Evolutionary conservation across 2,329 filamentous ascomycete species (phyloP), one percentile per base, ranked within the genome.

Genomic region (Botryotinia narcissicola): DNA sequence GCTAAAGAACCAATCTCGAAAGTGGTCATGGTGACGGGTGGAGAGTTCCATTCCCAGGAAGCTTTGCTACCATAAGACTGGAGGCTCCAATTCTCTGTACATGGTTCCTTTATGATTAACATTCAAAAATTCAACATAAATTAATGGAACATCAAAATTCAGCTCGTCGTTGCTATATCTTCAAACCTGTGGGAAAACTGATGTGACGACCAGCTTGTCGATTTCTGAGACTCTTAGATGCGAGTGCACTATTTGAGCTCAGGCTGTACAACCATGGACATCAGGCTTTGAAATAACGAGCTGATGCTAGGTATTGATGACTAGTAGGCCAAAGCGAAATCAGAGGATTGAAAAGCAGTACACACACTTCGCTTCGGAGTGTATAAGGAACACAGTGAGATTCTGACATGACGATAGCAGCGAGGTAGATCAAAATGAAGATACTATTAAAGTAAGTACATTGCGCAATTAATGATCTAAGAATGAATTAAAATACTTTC

Each of bases 41-140:
- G 14, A 37, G 5, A 61, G 32, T 40, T 61, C 14, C 22, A 16
- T 16, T 16, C 2, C 7, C 16, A 4, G 14, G 6, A 8, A n/a
- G 14, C 9, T n/a, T 14, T 61, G 6, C 14, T 12, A n/a, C 18
- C 57, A 35, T 12, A 57, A 8, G 4, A 5, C 29, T 4, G 18
- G 16, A 35, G 4, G 1, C 9, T 20, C 5, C 14, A 9, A 60
- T 1, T 4, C 4, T 60, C 10, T 25, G 0, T 12, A 22, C 12
- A 18, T 6, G 32, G 5, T 10, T 35, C 2, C 4, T 22, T 20
- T 18, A 35, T 61, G 48, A n/a, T 54, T 9, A n/a, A 54, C 12
- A 54, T n/a, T 54, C 48, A n/a, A 4, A n/a, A 25, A n/a, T 51
- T 25, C 44, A 51, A 51, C 4, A n/a, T 51, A 29, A 16, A 16